Evolutionary conservation across 2,329 filamentous ascomycete genomes (phyloP).

Genomic region (Aurifilum marmelostoma): DNA sequence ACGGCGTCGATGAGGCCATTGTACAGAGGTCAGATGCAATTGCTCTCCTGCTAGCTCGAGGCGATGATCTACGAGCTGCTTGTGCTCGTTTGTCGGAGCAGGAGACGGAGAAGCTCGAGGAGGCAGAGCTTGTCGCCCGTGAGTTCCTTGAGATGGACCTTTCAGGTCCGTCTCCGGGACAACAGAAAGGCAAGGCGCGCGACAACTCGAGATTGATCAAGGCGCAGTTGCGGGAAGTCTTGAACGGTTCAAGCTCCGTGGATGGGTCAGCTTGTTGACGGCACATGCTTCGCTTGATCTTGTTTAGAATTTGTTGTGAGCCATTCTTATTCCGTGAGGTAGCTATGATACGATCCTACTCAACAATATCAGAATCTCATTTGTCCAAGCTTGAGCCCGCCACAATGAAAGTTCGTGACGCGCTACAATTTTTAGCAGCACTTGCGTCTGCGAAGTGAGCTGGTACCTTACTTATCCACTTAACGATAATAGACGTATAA

Average conservation of each 20-base stretch:
- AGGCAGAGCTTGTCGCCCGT: slow-evolving; percentile 66
- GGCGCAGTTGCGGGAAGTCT: slow-evolving; percentile 9
- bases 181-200: not conserved
- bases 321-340: not conserved
- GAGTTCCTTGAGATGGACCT: slow-evolving; percentile 54
- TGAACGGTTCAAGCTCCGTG: slow-evolving; percentile 12
- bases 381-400: not conserved
- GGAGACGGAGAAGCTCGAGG: slow-evolving; percentile 68
- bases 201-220: not conserved
- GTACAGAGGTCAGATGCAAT: slow-evolving; percentile 78
- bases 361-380: too few species aligned
- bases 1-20: slow-evolving; percentile 75
- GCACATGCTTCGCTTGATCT: too few species aligned
- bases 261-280: not conserved
- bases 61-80: slow-evolving; percentile 75
- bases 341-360: not conserved
- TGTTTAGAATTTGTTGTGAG: not conserved
- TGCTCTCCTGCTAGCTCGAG: slow-evolving; percentile 66
- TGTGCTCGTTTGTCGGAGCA: slow-evolving; percentile 68
- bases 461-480: not conserved
- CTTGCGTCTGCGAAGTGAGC: slow-evolving; percentile 6
- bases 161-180: slow-evolving; percentile 6
- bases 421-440: not conserved
- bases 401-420: not conserved
- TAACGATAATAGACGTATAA: not conserved